These are phyloP conservation scores for Colletotrichum viniferum DNA, from an alignment of 2,329 filamentous ascomycete genomes.

Conservation along the genomic window DNA sequence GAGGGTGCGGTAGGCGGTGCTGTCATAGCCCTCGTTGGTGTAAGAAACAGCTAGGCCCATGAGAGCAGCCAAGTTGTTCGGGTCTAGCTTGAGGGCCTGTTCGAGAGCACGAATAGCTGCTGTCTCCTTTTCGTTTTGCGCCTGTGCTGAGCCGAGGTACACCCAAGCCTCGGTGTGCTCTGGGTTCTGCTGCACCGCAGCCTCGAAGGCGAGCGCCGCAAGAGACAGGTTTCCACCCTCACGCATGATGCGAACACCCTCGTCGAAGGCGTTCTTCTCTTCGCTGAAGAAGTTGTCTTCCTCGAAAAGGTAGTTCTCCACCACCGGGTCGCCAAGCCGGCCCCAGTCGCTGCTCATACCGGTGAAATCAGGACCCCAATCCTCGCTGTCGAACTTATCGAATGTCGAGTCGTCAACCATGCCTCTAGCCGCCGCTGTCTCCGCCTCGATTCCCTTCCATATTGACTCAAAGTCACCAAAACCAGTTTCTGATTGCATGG, in stretches of 20 bases:
- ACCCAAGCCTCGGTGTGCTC: slow-evolving; percentile 93
- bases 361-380: slow-evolving; percentile 75
- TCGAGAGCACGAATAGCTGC: slow-evolving; percentile 94
- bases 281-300: slow-evolving; percentile 89
- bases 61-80: slow-evolving; percentile 83
- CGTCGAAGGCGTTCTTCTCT: slow-evolving; percentile 84
- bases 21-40: slow-evolving; percentile 98
- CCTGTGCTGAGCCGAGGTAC: slow-evolving; percentile 87
- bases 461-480: slow-evolving; percentile 90
- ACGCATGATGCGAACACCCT: slow-evolving; percentile 91
- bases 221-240: slow-evolving; percentile 93
- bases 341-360: slow-evolving; percentile 66
- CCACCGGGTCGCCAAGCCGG: slow-evolving; percentile 69
- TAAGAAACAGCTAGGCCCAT: slow-evolving; percentile 98
- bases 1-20: slow-evolving; percentile 91
- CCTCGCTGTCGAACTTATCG: slow-evolving; percentile 75
- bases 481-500: slow-evolving; percentile 71
- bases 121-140: slow-evolving; percentile 98
- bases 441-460: slow-evolving; percentile 82
- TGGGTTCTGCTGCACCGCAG: slow-evolving; percentile 88
- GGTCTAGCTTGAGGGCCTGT: slow-evolving; percentile 86
- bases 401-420: slow-evolving; percentile 69
- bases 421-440: slow-evolving; percentile 71
- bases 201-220: slow-evolving; percentile 93
- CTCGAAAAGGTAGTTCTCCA: slow-evolving; percentile 94